phyloP scores from a whole-genome alignment of 1,284 basidiomycete species.

The Puccinia hordei region DNA sequence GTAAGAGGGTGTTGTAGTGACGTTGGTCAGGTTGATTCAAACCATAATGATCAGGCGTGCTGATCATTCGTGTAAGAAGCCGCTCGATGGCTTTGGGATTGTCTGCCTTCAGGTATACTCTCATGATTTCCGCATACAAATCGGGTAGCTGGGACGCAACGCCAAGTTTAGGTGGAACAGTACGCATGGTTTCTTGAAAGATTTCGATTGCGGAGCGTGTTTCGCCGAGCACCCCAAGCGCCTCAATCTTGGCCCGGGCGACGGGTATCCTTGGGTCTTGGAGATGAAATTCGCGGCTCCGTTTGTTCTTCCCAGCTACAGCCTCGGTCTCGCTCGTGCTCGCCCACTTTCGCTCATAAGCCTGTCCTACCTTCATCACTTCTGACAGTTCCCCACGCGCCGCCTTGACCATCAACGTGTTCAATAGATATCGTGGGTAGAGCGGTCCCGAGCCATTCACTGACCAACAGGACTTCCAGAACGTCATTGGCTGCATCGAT shows the following conservation, averaged over 20 bases:
- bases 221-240: constrained; percentile 27
- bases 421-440: constrained; percentile 38
- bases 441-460: constrained; percentile 28
- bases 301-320: constrained; percentile 29
- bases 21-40: constrained; percentile 63
- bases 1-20: constrained; percentile 69
- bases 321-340: neutral
- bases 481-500: constrained; percentile 37
- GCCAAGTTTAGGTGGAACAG: constrained; percentile 17
- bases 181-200: constrained; percentile 31
- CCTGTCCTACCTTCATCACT: constrained; percentile 13
- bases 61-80: constrained; percentile 30
- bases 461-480: constrained; percentile 10
- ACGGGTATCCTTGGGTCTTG: constrained; percentile 30
- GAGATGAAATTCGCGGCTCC: constrained; percentile 22
- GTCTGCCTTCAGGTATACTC: constrained; percentile 32
- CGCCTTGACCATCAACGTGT: constrained; percentile 31
- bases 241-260: constrained; percentile 46
- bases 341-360: constrained; percentile 18
- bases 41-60: constrained; percentile 8
- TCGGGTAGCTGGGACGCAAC: constrained; percentile 22
- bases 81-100: constrained; percentile 17
- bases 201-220: constrained; percentile 31
- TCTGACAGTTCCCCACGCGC: constrained; percentile 21
- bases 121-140: constrained; percentile 49